Conservation (phyloP, 2,329 filamentous ascomycete genomes). For the Neoscytalidium dimidiatum region DNA sequence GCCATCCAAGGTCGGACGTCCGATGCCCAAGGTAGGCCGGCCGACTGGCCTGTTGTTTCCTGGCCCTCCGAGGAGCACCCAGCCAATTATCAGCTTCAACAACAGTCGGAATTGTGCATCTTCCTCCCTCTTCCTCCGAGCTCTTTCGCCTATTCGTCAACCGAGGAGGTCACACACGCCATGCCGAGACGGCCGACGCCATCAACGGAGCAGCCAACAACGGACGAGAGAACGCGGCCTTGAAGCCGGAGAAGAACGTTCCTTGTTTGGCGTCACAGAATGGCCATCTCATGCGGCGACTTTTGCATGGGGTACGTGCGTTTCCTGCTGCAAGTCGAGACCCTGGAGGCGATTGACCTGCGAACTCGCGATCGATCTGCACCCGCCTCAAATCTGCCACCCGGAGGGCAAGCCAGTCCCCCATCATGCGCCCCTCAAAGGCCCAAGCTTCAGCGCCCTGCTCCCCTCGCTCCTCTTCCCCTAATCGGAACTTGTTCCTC, state of each 20-base stretch:
- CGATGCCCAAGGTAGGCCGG: neutral
- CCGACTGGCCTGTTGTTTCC: neutral
- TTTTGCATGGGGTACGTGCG: neutral
- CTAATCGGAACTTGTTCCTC: neutral
- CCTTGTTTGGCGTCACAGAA: neutral
- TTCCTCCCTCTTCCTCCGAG: neutral
- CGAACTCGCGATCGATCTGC: conserved; percentile 15
- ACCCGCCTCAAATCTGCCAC: neutral
- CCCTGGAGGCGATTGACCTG: neutral
- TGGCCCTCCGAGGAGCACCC: neutral
- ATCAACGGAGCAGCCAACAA: too few species aligned
- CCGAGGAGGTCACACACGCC: neutral
- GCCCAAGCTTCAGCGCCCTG: too few species aligned
- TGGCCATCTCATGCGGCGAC: neutral
- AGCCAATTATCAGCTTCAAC: neutral
- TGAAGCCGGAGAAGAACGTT: too few species aligned
- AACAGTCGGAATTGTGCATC: neutral
- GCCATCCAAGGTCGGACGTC: too few species aligned
- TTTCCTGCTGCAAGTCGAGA: neutral
- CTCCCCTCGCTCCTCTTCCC: neutral
- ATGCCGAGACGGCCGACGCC: neutral
- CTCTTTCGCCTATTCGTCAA: neutral
- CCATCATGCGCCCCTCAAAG: too few species aligned
- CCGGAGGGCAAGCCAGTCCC: too few species aligned
- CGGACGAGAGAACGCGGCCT: too few species aligned